Evolutionary conservation across 139 green algal genomes (phyloP).

Genomic region (Chlamydomonas incerta): DNA sequence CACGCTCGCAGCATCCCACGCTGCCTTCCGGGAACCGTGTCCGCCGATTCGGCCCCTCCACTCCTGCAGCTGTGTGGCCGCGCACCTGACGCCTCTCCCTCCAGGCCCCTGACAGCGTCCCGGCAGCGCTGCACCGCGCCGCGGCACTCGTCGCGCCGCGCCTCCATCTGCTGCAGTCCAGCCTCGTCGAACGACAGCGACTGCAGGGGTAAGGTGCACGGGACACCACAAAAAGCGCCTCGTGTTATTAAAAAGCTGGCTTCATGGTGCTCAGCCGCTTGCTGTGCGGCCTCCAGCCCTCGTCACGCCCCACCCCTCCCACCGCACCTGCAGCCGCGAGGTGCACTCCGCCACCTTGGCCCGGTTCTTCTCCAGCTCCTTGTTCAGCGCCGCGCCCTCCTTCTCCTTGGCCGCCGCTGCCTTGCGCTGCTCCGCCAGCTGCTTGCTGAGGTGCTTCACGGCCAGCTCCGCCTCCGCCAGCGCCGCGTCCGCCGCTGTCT

Average conservation of each 20-base stretch:
- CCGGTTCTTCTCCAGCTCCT: slow-evolving; percentile 71
- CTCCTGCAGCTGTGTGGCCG: no score
- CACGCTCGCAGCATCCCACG: no score
- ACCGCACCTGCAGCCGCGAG: slow-evolving; percentile 49
- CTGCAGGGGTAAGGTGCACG: slow-evolving; percentile 27
- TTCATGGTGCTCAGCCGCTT: no score
- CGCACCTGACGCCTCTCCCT: slow-evolving; percentile 64
- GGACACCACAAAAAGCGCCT: no score
- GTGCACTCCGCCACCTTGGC: slow-evolving; percentile 59
- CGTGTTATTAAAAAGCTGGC: no score
- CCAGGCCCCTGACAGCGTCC: slow-evolving; percentile 72
- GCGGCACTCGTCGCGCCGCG: slow-evolving; percentile 44
- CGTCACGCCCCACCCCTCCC: neutral
- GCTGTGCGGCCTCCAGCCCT: no score
- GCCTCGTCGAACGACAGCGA: slow-evolving; percentile 63
- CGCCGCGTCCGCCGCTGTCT: slow-evolving; percentile 53
- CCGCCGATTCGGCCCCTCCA: no score
- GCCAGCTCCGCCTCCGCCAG: slow-evolving; percentile 70
- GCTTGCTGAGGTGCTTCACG: slow-evolving; percentile 85
- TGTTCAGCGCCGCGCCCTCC: slow-evolving; percentile 71
- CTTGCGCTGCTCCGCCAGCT: slow-evolving; percentile 82
- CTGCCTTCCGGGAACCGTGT: no score
- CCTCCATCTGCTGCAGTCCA: slow-evolving; percentile 61
- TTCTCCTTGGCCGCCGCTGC: slow-evolving; percentile 80
- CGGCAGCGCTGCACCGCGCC: slow-evolving; percentile 50